Evolutionary conservation across 179 eudicot species (phyloP).

Genomic region (Vitellaria paradoxa): DNA sequence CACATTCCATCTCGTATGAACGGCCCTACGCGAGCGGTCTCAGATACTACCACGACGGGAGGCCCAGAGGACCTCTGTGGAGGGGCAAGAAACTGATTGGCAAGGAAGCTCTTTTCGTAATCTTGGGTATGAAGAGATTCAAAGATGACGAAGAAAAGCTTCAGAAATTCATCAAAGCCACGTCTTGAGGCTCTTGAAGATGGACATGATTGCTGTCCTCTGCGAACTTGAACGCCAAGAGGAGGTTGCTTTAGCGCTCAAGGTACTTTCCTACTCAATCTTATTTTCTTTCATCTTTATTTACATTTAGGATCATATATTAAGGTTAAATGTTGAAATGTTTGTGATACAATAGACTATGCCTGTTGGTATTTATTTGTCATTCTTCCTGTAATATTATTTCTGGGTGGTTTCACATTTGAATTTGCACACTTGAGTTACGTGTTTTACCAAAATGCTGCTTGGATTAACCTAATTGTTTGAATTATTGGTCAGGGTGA

Average conservation of each 20-base stretch:
- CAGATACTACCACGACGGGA: slow-evolving; percentile 64
- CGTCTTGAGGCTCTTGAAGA: slow-evolving; percentile 68
- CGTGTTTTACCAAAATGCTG: background rate
- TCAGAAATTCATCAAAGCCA: slow-evolving; percentile 55
- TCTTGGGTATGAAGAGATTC: slow-evolving; percentile 64
- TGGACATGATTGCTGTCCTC: slow-evolving; percentile 85
- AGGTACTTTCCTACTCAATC: slow-evolving; percentile 37
- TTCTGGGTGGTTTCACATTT: background rate
- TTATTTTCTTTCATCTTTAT: background rate
- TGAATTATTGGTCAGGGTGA: background rate
- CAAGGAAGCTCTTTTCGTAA: slow-evolving; percentile 79
- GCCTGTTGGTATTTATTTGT: too few species aligned
- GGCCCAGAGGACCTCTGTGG: slow-evolving; percentile 92
- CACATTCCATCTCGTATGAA: slow-evolving; percentile 1
- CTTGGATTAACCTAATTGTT: background rate
- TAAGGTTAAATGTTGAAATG: too few species aligned
- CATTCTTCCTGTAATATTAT: too few species aligned
- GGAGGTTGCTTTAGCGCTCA: slow-evolving; percentile 66
- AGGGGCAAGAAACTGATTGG: slow-evolving; percentile 85
- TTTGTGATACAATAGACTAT: too few species aligned
- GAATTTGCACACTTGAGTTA: too few species aligned
- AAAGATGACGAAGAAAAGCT: slow-evolving; percentile 68
- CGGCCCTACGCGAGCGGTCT: slow-evolving; percentile 14
- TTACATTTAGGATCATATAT: background rate
- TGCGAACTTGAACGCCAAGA: slow-evolving; percentile 81